phyloP scores from a whole-genome alignment of 768 basidiomycete genomes.

The Cyathus striatus region DNA sequence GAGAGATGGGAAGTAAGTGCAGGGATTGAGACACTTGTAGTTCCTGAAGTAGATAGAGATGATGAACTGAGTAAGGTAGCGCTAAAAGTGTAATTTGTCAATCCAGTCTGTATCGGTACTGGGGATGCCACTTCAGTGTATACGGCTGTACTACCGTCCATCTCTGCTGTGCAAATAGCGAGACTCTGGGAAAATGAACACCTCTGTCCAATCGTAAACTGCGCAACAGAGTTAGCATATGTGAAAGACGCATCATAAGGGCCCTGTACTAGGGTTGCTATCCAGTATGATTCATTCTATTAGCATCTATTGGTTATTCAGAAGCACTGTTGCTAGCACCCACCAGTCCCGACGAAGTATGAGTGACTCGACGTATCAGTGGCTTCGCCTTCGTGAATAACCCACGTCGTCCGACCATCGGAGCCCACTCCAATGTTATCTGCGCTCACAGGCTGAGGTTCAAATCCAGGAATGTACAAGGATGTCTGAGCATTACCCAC shows the following conservation, averaged over 20 bases:
- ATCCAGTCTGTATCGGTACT: conserved; percentile 11
- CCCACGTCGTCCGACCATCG: conserved; percentile 38
- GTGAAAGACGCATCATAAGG: conserved; percentile 31
- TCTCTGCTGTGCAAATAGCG: conserved; percentile 19
- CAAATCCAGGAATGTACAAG: conserved; percentile 41
- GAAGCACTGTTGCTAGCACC: no score
- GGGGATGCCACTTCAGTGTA: conserved; percentile 17
- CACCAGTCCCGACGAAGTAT: conserved; percentile 35
- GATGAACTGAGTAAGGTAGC: background rate
- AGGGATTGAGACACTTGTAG: background rate
- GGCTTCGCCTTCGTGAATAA: conserved; percentile 25
- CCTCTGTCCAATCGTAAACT: conserved; percentile 15
- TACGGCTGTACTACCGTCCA: conserved; percentile 17
- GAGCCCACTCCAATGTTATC: conserved; percentile 34
- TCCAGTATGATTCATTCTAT: no score
- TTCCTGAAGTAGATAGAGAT: background rate
- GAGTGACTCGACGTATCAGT: conserved; percentile 24
- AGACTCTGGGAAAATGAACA: conserved; percentile 18
- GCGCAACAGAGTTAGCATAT: conserved; percentile 20
- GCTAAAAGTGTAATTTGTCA: background rate
- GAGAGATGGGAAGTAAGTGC: background rate
- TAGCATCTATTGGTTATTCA: no score
- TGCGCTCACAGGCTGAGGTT: conserved; percentile 37
- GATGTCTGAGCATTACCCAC: conserved; percentile 18
- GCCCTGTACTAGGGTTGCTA: conserved; percentile 44